Evolutionary conservation across 2,329 filamentous ascomycete species (phyloP), one percentile per base, ranked within the genome.

Genomic region (Pseudocercospora fuligena): DNA sequence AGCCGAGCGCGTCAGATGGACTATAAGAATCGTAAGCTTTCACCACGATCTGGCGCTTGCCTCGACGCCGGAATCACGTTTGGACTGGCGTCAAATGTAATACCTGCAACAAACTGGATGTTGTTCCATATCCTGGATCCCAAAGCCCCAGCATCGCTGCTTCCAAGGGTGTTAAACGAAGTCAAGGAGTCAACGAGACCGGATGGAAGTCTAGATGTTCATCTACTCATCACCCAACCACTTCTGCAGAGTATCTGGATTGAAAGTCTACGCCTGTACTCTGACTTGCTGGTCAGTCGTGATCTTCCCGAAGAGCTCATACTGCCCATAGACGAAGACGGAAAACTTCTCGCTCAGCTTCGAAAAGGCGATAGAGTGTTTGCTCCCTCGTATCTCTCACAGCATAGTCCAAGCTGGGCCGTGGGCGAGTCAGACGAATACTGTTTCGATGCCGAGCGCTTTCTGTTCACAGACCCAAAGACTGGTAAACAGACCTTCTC

Each of bases 171-270:
- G 25, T 63, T 77, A 12, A 65, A 63, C 5, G 77, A 78, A 66
- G 60, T 78, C 40, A 61, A 67, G 14, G 61, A 67, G 19, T 67
- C 74, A 2, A 59, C 64, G 40, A 65, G 61, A 8, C 47, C 65
- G 25, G 74, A 75, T 43, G 75, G 75, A 6, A 67, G 66, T 11
- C 57, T 77, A 23, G 72, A 77, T 61, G 69, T 77, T 2, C 60
- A 70, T 1, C 72, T 43, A n/a, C 65, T 78, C 25, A 64, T 73
- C 46, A 60, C 70, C 2, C 72, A 75, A 31, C 77, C 78, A 9
- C 70, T 78, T 6, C 65, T 79, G 5, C 75, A 78, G 53, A 77
- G 74, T 53, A 68, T 79, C 19, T 79, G 74, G 69, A 73, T 73
- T 7, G 77, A 79, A 64, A 71, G 71, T 3, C 65, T 80, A n/a